Conservation (phyloP, 495 filamentous ascomycete species). For the Lasiosphaeris hirsuta region DNA sequence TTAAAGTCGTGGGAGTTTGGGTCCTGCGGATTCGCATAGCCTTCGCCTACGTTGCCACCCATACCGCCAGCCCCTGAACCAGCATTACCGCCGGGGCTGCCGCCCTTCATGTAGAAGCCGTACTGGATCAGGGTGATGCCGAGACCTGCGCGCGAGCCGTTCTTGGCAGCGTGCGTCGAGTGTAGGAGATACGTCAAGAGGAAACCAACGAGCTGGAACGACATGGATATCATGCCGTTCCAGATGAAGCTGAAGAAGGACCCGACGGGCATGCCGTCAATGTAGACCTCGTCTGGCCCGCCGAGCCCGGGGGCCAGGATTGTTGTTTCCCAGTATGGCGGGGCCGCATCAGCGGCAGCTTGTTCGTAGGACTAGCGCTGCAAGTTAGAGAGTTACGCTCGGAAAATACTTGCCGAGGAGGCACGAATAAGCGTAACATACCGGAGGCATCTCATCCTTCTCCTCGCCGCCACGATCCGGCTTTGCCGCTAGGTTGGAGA, state of each 20-base stretch:
- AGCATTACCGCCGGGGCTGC: slow-evolving; percentile 16
- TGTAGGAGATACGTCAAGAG: slow-evolving; percentile 96
- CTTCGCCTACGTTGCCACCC: slow-evolving; percentile 46
- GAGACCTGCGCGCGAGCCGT: slow-evolving; percentile 89
- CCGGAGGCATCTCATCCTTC: slow-evolving; percentile 86
- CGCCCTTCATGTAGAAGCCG: slow-evolving; percentile 83
- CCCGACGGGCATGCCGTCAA: slow-evolving; percentile 93
- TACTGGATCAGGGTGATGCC: slow-evolving; percentile 96
- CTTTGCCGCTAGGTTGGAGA: slow-evolving; percentile 90
- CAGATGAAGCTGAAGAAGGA: slow-evolving; percentile 94
- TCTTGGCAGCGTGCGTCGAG: slow-evolving; percentile 96
- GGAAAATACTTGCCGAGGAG: neutral
- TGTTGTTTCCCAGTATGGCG: slow-evolving; percentile 98
- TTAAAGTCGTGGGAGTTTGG: slow-evolving; percentile 91
- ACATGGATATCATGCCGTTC: slow-evolving; percentile 98
- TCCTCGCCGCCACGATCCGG: slow-evolving; percentile 79
- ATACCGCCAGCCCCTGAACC: slow-evolving; percentile 40
- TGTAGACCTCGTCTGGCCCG: slow-evolving; percentile 86
- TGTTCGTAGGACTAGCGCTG: slow-evolving; percentile 84
- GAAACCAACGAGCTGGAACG: slow-evolving; percentile 96
- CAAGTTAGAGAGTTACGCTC: neutral
- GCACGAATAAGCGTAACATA: slow-evolving; percentile 46
- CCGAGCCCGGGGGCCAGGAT: slow-evolving; percentile 86
- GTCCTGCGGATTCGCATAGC: slow-evolving; percentile 65
- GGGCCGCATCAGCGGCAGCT: slow-evolving; percentile 93